These are phyloP conservation scores for Malus sylvestris DNA, from an alignment of 306 rosid genomes.

Conservation along the genomic window DNA sequence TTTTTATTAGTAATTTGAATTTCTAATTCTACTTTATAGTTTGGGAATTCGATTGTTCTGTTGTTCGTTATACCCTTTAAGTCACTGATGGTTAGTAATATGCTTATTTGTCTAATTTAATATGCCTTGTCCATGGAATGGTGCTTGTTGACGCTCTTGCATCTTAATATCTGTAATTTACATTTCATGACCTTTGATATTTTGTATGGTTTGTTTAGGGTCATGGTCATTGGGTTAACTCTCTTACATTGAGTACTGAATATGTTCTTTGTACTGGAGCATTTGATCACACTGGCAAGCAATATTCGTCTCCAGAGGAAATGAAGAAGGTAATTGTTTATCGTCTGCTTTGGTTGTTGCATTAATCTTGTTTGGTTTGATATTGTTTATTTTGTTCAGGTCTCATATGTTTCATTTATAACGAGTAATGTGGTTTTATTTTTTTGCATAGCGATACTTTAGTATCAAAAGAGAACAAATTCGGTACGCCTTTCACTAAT, in stretches of 20 bases:
- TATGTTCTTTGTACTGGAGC: slow-evolving; percentile 95
- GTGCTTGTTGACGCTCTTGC: background rate
- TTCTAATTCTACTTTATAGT: background rate
- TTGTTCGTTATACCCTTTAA: background rate
- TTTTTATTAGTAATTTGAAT: no score
- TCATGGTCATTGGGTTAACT: slow-evolving; percentile 95
- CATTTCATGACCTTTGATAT: slow-evolving; percentile 5
- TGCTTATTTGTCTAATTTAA: background rate
- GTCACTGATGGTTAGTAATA: background rate
- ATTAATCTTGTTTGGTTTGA: no score
- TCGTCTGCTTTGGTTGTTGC: slow-evolving; percentile 1
- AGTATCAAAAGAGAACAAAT: background rate
- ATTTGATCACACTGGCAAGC: slow-evolving; percentile 88
- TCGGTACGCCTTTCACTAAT: background rate
- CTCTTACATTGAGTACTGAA: slow-evolving; percentile 92
- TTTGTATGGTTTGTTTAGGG: slow-evolving; percentile 50
- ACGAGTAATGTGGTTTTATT: background rate
- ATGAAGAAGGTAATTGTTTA: slow-evolving; percentile 63
- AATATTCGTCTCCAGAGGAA: slow-evolving; percentile 68
- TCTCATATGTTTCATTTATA: background rate
- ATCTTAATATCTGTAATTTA: background rate
- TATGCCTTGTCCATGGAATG: background rate
- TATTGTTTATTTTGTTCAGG: background rate
- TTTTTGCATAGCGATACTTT: background rate
- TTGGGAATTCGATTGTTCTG: background rate